Conservation (phyloP, 2,329 filamentous ascomycete genomes). For the Cercospora sp. region DNA sequence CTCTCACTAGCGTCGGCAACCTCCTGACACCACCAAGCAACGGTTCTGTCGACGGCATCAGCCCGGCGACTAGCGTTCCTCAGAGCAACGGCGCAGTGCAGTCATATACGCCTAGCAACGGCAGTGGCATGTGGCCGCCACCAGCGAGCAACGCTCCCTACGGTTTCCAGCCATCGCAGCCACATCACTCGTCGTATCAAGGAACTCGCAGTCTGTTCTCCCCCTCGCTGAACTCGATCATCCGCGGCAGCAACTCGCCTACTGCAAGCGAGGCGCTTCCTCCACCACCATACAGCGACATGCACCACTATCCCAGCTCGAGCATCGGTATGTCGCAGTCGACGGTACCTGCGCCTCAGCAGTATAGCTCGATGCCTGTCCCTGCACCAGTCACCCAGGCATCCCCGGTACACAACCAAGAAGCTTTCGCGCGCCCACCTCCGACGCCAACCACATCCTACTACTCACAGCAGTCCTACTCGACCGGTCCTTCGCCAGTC, state of each 20-base stretch:
- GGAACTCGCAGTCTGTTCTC: conserved; percentile 56
- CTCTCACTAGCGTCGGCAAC: conserved; percentile 57
- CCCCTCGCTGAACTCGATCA: conserved; percentile 55
- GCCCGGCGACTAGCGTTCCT: conserved; percentile 59
- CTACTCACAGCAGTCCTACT: conserved; percentile 55
- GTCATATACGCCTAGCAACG: conserved; percentile 57
- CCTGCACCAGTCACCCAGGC: conserved; percentile 39
- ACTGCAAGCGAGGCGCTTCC: conserved; percentile 63
- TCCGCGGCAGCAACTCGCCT: conserved; percentile 59
- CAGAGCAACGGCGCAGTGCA: conserved; percentile 54
- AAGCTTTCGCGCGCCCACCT: conserved; percentile 58
- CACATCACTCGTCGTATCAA: conserved; percentile 50
- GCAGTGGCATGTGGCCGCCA: conserved; percentile 60
- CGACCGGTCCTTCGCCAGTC: conserved; percentile 50
- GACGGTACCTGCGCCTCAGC: conserved; percentile 46
- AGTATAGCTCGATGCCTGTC: conserved; percentile 46
- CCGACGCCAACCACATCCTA: conserved; percentile 66
- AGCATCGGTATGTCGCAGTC: conserved; percentile 58
- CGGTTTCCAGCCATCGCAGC: conserved; percentile 49
- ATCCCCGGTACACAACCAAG: conserved; percentile 60
- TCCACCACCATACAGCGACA: conserved; percentile 66
- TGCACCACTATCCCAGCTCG: conserved; percentile 58
- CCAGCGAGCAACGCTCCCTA: conserved; percentile 58
- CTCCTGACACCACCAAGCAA: conserved; percentile 64
- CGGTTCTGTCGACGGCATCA: conserved; percentile 61